These are phyloP conservation scores for Nakazawaea laoshanensis DNA, from an alignment of 805 yeast species.

Conservation along the genomic window DNA sequence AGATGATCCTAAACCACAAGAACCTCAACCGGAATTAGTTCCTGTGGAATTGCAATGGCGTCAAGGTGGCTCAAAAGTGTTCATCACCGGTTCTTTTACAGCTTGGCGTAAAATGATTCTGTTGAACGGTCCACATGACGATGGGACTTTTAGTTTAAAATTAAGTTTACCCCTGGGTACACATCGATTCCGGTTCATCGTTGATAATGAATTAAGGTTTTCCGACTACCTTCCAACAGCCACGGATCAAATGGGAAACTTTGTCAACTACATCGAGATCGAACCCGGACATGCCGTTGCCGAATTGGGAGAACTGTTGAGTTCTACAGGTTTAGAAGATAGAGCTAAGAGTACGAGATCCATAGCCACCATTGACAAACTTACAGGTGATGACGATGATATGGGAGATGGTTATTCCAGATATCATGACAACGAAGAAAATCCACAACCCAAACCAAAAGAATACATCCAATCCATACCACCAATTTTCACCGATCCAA, in stretches of 20 bases:
- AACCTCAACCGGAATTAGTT: slow-evolving; percentile 17
- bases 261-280: slow-evolving; percentile 85
- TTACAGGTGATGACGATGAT: slow-evolving; percentile 65
- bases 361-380: slow-evolving; percentile 41
- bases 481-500: slow-evolving; percentile 76
- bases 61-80: slow-evolving; percentile 94
- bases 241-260: slow-evolving; percentile 93
- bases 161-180: slow-evolving; percentile 83
- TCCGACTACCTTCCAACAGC: slow-evolving; percentile 92
- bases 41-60: slow-evolving; percentile 81
- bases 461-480: slow-evolving; percentile 66
- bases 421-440: slow-evolving; percentile 55
- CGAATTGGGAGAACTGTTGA: slow-evolving; percentile 11
- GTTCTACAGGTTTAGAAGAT: slow-evolving; percentile 3
- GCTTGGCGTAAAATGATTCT: slow-evolving; percentile 99
- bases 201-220: slow-evolving; percentile 85
- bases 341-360: slow-evolving; percentile 18
- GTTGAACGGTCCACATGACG: slow-evolving; percentile 42
- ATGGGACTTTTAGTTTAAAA: slow-evolving; percentile 55
- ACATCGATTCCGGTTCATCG: slow-evolving; percentile 87
- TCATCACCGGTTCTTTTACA: slow-evolving; percentile 95
- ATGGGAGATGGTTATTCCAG: slow-evolving; percentile 78
- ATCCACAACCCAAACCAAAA: slow-evolving; percentile 17
- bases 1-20: slow-evolving; percentile 15
- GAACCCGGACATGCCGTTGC: slow-evolving; percentile 18